Evolutionary conservation across 2,329 filamentous ascomycete genomes (phyloP), one percentile per base, ranked within the genome.

Genomic region (Dendryphion nanum): DNA sequence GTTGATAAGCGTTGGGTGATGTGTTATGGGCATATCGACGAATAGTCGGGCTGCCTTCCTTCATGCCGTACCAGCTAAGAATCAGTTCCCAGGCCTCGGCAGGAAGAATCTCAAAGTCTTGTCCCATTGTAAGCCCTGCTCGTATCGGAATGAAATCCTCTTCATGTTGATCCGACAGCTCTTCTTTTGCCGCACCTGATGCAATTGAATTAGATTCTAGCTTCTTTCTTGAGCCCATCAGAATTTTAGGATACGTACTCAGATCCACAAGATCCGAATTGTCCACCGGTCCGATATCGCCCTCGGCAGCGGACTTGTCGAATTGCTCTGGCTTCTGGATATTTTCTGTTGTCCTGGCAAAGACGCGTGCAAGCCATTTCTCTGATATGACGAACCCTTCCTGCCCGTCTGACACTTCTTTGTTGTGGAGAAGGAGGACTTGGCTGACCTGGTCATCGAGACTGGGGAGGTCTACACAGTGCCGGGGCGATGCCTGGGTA

Each of bases 81-180:
- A 97, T 78, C 45, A 89, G 69, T 36, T 88, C 79, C 89, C 90
- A 97, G 4, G 88, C 89, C 40, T 84, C 79, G 44, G 81, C 73
- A 1, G 90, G 85, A 33, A 97, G 79, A 19, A 93, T 72, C 53
- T 87, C 81, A 53, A 88, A 91, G 37, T 89, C 79, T 21, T 86
- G 81, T n/a, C 74, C 70, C 31, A 82, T 75, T 31, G 67, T 55
- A 32, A 83, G 68, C 13, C 83, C 87, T 2, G 79, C 79, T 50
- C 82, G 85, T 30, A 97, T 74, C 3, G 86, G 82, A 20, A 91
- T 78, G 54, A 89, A 95, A 19, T 57, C 47, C 8, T 64, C 53
- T 13, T 76, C 70, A 12, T 69, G 66, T 33, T 69, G 59, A 37
- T 68, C 66, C 6, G 45, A 45, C 21, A 66, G 41, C 5, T 55